Base-by-base conservation (phyloP, 371 early-diverging fungal genomes). In the Haplosporangium sp. region DNA sequence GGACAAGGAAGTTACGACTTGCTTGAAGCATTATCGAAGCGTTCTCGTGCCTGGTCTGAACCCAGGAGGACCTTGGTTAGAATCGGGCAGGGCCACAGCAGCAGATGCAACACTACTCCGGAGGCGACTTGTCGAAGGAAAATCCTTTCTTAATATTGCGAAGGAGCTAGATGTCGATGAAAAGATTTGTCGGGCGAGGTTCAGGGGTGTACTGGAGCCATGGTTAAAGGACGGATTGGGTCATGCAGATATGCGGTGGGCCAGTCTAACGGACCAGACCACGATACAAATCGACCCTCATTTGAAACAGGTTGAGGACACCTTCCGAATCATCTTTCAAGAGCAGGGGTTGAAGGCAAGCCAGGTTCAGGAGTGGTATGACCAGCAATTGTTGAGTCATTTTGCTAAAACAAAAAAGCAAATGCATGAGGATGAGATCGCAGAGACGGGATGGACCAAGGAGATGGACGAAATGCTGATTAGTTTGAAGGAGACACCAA, bases 211-310 rank as follows among this genome's bases (percentile, higher is more conserved):
- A 13, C 29, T 59, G 48, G 59, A 59, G 29, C 59, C 59, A 1
- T 59, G 59, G 59, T 18, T 59, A 36, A 59, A 36, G 59, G 47
- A n/a, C n/a, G 59, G 59, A 7, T 36, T 59, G 47, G 59, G 59
- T 5, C 59, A 59, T 59, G 37, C 29, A 29, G 11, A 37, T 16
- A 5, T 11, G 13, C 1, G 46, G 46, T 1, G 2, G 12, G 6
- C 20, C 51, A 9, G 16, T 42, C 59, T 6, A 46, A 6, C 10
- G 18, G n/a, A 3, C 4, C 12, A 50, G 4, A 50, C 9, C 20
- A 16, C 8, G 18, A 23, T 46, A 10, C 45, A 45, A 13, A 47
- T 14, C 6, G 13, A 29, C 9, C 21, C 13, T 4, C 14, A 11
- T n/a, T 18, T 42, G 23, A 40, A 58, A 42, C 43, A 47, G 37